phyloP scores from a whole-genome alignment of 2,329 filamentous ascomycete genomes.

The Tolypocladium cylindrosporum region DNA sequence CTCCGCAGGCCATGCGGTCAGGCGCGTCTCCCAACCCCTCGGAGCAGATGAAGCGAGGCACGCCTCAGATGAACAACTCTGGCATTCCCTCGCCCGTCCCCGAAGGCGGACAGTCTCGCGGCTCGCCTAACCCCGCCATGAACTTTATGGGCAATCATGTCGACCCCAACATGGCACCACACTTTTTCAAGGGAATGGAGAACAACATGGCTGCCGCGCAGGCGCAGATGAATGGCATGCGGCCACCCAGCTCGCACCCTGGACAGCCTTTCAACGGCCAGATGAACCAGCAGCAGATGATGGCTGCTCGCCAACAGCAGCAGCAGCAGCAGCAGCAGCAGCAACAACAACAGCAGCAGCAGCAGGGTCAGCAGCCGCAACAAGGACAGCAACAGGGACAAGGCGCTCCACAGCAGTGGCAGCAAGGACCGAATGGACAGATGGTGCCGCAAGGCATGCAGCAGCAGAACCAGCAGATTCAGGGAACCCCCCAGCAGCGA shows the following conservation, averaged over 20 bases:
- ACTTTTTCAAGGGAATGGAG: constrained; percentile 50
- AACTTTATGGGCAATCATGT: constrained; percentile 55
- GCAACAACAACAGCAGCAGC: constrained; percentile 17
- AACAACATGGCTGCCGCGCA: constrained; percentile 39
- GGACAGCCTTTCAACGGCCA: constrained; percentile 44
- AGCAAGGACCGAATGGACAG: constrained; percentile 29
- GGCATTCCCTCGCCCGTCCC: constrained; percentile 63
- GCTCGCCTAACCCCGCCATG: constrained; percentile 53
- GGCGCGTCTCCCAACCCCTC: constrained; percentile 68
- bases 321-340: constrained; percentile 22
- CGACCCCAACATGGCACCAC: constrained; percentile 49
- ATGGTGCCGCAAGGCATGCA: constrained; percentile 30
- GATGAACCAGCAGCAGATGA: constrained; percentile 53
- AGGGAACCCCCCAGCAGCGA: constrained; percentile 64
- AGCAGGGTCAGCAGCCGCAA: constrained; percentile 21
- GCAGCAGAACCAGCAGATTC: constrained; percentile 35
- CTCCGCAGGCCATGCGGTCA: constrained; percentile 56
- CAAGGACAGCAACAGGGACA: constrained; percentile 17
- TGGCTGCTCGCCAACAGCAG: constrained; percentile 33
- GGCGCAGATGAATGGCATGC: constrained; percentile 55
- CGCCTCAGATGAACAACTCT: constrained; percentile 60
- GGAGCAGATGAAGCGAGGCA: constrained; percentile 71
- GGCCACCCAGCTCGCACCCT: constrained; percentile 60
- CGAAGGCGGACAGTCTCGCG: constrained; percentile 56
- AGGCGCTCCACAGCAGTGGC: constrained; percentile 26